Percentiles rank a stretch among this genome's conserved stretches.
These are phyloP conservation scores for Saksenaea oblongispora DNA, from an alignment of 371 early-diverging fungal species.

Conservation along the genomic window DNA sequence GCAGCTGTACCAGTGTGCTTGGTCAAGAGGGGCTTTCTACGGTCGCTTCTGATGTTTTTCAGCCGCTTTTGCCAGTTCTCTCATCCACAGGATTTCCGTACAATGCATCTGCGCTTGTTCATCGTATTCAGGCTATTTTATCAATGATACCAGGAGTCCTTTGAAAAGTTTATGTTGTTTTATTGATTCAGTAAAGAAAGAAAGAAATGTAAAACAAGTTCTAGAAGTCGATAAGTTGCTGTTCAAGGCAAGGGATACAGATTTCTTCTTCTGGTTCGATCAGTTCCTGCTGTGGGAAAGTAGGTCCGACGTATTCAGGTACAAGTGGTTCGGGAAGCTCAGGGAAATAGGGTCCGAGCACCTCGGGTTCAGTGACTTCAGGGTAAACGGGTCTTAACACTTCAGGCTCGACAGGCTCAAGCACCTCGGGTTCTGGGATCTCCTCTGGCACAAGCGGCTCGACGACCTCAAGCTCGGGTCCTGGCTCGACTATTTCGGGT, in stretches of 20 bases:
- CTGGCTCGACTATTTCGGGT: not conserved
- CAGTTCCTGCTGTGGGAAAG: too few relatives aligned
- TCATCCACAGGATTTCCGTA: slow-evolving; percentile 19
- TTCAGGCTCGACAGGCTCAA: not conserved
- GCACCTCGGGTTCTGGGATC: not conserved
- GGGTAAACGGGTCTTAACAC: not conserved
- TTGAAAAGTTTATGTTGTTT: not conserved
- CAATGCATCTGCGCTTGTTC: slow-evolving; percentile 15
- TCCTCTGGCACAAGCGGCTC: not conserved
- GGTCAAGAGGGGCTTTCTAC: not conserved
- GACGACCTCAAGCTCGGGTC: too few relatives aligned
- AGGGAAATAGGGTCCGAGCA: not conserved
- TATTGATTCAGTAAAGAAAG: not conserved
- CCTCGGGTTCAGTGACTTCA: not conserved
- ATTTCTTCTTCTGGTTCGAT: too few relatives aligned
- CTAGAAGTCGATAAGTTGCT: too few relatives aligned
- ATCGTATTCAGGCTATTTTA: slow-evolving; percentile 7
- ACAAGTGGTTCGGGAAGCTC: not conserved
- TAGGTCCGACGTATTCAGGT: too few relatives aligned
- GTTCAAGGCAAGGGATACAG: too few relatives aligned
- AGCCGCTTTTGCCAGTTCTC: not conserved
- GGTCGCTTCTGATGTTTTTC: slow-evolving; percentile 2
- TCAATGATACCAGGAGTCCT: not conserved
- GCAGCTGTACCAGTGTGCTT: not conserved
- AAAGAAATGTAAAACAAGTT: too few relatives aligned